phyloP scores from a whole-genome alignment of 768 basidiomycete genomes.

The Trametes punicea region DNA sequence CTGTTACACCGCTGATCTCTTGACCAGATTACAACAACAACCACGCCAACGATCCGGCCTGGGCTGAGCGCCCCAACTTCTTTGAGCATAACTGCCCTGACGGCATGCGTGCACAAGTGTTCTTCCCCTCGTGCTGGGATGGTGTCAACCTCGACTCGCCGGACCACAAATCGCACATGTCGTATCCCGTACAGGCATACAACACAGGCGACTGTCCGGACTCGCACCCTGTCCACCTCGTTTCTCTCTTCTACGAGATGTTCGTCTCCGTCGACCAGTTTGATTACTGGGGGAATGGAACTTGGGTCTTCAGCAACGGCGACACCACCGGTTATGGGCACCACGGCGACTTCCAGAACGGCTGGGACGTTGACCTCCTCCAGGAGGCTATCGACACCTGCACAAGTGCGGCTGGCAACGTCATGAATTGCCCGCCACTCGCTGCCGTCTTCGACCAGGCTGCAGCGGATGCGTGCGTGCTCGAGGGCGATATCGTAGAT shows the following conservation, averaged over 20 bases:
- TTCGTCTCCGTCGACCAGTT: constrained; percentile 20
- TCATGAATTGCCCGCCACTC: constrained; percentile 23
- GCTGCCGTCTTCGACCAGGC: constrained; percentile 20
- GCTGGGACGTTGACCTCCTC: constrained; percentile 24
- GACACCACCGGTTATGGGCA: constrained; percentile 23
- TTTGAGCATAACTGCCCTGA: constrained; percentile 24
- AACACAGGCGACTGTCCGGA: constrained; percentile 25
- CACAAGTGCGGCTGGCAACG: constrained; percentile 23
- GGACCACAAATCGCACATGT: constrained; percentile 39
- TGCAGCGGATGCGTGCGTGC: constrained; percentile 20
- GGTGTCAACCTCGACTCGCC: constrained; percentile 36
- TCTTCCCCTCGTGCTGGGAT: constrained; percentile 39
- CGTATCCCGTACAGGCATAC: constrained; percentile 29
- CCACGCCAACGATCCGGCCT: constrained; percentile 22
- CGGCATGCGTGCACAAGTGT: constrained; percentile 29
- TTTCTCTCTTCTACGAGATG: constrained; percentile 28
- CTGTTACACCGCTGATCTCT: neutral
- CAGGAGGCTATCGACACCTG: constrained; percentile 27
- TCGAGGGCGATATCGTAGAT: constrained; percentile 20
- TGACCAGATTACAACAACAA: constrained; percentile 20
- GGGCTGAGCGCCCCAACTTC: constrained; percentile 22
- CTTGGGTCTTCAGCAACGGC: constrained; percentile 24
- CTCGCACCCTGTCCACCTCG: constrained; percentile 25
- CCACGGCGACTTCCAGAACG: constrained; percentile 27
- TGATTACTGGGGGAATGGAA: constrained; percentile 19